Percentiles rank a stretch among this genome's conserved stretches.
Evolutionary conservation across 768 basidiomycete species (phyloP).

Genomic region (Suillus hirtellus): DNA sequence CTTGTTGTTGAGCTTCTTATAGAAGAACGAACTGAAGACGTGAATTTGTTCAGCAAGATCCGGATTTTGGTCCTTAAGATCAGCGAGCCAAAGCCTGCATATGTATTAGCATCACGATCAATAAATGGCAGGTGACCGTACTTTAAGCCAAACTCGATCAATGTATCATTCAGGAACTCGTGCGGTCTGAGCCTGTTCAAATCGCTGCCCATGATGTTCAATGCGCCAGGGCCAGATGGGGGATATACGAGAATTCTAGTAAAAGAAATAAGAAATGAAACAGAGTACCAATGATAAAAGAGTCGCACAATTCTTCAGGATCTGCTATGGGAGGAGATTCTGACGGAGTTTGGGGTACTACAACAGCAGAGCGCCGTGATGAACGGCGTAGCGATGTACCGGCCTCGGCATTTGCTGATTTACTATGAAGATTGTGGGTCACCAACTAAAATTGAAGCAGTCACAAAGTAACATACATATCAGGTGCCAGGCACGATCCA

Average conservation of each 20-base stretch:
- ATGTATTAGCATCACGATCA: constrained; percentile 1
- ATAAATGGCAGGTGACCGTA: constrained; percentile 37
- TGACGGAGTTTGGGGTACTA: constrained; percentile 33
- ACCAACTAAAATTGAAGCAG: neutral
- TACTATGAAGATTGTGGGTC: constrained; percentile 15
- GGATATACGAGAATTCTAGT: constrained; percentile 78
- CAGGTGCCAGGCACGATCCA: constrained; percentile 10
- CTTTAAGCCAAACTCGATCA: constrained; percentile 97
- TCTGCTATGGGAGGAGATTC: constrained; percentile 35
- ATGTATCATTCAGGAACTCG: constrained; percentile 93
- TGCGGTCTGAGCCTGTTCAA: constrained; percentile 68
- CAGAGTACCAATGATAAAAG: neutral
- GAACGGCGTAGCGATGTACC: constrained; percentile 34
- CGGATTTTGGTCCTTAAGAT: constrained; percentile 54
- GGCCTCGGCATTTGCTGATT: constrained; percentile 13
- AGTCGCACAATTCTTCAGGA: constrained; percentile 65
- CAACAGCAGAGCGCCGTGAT: constrained; percentile 33
- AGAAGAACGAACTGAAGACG: constrained; percentile 97
- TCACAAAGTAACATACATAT: constrained; percentile 19
- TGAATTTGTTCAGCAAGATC: constrained; percentile 73
- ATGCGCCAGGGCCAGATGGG: constrained; percentile 63
- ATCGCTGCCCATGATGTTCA: constrained; percentile 83
- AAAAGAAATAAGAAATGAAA: constrained; percentile 10
- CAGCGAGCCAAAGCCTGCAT: constrained; percentile 67
- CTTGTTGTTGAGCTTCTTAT: constrained; percentile 80